Percentiles rank a stretch among this genome's conserved stretches.
Conservation (phyloP, 345 rosid genomes). For the Citrus medica region DNA sequence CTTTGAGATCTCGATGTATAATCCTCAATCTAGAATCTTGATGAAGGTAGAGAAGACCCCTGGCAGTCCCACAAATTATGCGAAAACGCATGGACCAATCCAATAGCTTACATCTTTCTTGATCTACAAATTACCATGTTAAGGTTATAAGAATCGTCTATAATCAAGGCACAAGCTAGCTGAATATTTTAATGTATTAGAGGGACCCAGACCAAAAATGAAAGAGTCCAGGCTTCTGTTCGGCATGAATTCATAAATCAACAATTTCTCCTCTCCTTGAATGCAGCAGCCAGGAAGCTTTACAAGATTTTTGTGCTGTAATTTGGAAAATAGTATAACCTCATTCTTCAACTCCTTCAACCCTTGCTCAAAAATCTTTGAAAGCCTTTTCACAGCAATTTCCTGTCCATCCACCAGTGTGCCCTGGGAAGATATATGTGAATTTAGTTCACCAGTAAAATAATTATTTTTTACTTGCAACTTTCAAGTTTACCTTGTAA, state of each 20-base stretch:
- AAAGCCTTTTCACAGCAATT: conserved; percentile 52
- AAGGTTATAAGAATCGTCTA: not conserved
- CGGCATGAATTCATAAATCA: conserved; percentile 35
- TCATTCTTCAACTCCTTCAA: conserved; percentile 41
- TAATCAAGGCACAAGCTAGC: not conserved
- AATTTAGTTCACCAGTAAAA: too few species aligned
- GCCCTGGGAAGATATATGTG: conserved; percentile 27
- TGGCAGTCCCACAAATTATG: conserved; percentile 36
- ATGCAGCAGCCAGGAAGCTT: conserved; percentile 35
- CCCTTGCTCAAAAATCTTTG: conserved; percentile 41
- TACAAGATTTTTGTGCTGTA: conserved; percentile 55
- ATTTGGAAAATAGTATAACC: conserved; percentile 36
- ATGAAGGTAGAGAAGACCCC: conserved; percentile 45
- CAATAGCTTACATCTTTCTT: conserved; percentile 15
- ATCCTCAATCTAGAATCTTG: conserved; percentile 39
- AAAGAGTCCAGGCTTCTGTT: conserved; percentile 26
- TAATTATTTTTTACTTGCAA: too few species aligned
- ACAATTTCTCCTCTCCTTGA: conserved; percentile 25
- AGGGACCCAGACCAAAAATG: conserved; percentile 21
- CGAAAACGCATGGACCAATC: conserved; percentile 34
- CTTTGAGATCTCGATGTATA: conserved; percentile 39
- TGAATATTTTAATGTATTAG: conserved; percentile 21
- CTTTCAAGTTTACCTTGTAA: too few species aligned
- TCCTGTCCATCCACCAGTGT: conserved; percentile 34
- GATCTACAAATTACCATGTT: conserved; percentile 17